Evolutionary conservation across 2,329 filamentous ascomycete species (phyloP).

Genomic region (Pestalotiopsis sp.): DNA sequence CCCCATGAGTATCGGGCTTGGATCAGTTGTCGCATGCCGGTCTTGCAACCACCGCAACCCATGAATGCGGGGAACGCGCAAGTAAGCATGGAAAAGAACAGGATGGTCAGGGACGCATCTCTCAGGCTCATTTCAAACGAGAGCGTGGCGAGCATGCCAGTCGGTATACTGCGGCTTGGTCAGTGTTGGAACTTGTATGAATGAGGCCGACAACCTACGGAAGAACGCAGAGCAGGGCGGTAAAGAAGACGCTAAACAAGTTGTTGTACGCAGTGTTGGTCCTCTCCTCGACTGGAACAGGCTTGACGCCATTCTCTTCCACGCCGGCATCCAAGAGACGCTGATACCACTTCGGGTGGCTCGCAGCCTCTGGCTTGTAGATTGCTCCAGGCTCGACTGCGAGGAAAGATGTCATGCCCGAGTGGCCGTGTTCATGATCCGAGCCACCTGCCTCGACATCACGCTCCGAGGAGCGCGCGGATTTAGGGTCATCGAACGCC

Average conservation of each 20-base stretch:
- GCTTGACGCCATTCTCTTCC: constrained; percentile 58
- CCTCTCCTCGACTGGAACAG: constrained; percentile 56
- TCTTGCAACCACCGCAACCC: constrained; percentile 56
- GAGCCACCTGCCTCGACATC: constrained; percentile 15
- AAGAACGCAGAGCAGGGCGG: constrained; percentile 57
- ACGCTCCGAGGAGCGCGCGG: background rate
- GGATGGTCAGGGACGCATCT: constrained; percentile 57
- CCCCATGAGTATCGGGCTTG: constrained; percentile 65
- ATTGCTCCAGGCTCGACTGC: constrained; percentile 35
- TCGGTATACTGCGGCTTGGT: constrained; percentile 48
- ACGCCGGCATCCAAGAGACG: constrained; percentile 47
- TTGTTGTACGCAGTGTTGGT: constrained; percentile 56
- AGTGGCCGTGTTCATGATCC: constrained; percentile 15
- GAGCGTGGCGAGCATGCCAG: constrained; percentile 60
- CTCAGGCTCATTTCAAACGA: constrained; percentile 57
- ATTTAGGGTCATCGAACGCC: background rate
- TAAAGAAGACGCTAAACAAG: constrained; percentile 65
- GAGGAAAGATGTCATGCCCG: constrained; percentile 27
- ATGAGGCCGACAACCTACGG: constrained; percentile 48
- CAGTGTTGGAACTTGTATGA: background rate
- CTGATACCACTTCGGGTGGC: constrained; percentile 44
- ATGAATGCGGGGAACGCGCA: constrained; percentile 58
- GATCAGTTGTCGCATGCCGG: constrained; percentile 62
- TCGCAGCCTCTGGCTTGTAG: constrained; percentile 31
- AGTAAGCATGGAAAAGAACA: constrained; percentile 61